phyloP scores from a whole-genome alignment of 139 green algal genomes.

The Edaphochlamys debaryana region DNA sequence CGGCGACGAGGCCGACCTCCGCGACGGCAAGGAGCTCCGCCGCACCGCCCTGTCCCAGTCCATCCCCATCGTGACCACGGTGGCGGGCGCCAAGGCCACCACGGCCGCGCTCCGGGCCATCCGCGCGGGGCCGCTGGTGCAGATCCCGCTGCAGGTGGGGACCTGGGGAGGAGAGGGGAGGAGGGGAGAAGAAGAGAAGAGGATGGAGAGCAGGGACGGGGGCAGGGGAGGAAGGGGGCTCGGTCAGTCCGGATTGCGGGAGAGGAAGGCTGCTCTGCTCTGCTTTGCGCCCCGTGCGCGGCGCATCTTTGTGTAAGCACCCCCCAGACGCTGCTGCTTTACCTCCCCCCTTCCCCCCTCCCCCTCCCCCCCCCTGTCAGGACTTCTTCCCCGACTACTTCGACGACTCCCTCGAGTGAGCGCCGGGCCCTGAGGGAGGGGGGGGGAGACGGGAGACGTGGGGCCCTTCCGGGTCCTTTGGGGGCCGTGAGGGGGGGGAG shows the following conservation, averaged over 20 bases:
- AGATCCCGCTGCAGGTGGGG: conserved; percentile 76
- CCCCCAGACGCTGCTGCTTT: too few species aligned
- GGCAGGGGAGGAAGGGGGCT: neutral
- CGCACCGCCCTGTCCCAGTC: conserved; percentile 80
- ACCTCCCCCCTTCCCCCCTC: too few species aligned
- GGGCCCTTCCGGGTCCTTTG: too few species aligned
- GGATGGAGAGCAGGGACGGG: conserved; percentile 84
- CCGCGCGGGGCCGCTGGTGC: conserved; percentile 76
- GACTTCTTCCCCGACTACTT: conserved; percentile 72
- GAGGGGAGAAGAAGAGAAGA: conserved; percentile 41
- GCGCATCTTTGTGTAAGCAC: too few species aligned
- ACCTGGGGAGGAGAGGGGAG: too few species aligned
- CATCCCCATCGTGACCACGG: conserved; percentile 95
- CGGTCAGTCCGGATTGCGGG: too few species aligned
- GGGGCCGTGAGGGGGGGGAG: too few species aligned
- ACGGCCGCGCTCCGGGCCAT: conserved; percentile 86
- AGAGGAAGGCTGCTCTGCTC: too few species aligned
- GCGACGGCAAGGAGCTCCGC: conserved; percentile 94
- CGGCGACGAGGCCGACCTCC: conserved; percentile 89
- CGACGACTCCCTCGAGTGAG: conserved; percentile 54
- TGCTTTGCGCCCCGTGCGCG: too few species aligned
- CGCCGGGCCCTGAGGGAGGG: too few species aligned
- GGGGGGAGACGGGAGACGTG: too few species aligned
- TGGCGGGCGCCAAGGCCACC: conserved; percentile 90
- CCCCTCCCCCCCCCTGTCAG: too few species aligned